Base-by-base conservation (phyloP, 257 asterid genomes). In the Fraxinus pennsylvanica region DNA sequence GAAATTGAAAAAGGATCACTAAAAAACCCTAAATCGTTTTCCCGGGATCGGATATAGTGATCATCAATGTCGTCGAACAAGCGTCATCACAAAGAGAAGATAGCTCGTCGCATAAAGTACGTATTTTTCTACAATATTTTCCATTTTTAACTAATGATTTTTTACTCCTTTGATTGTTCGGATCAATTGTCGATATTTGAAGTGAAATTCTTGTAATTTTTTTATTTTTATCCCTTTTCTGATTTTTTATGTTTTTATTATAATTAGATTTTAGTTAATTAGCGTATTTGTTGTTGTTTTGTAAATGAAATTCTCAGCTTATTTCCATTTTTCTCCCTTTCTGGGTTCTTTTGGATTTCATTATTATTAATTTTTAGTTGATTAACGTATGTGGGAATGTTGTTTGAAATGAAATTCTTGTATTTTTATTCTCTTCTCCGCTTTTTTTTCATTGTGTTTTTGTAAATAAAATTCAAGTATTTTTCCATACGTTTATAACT, bases 81-180 rank as follows among this genome's bases (percentile, higher is more conserved):
- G 84, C 87, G 88, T 27, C 82, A 79, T 80, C 71, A 81, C 80
- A 88, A 86, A 87, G 92, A 88, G 27, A 88, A 85, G 76, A 74
- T 78, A 73, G 57, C 80, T 71, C 92, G 92, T 68, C 87, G 88
- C 74, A 80, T 74, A 76, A 77, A 81, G 90, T 88, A 78, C 45
- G 87, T 69, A 5, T 19, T 66, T 9, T 74, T 83, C 22, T 54
- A 19, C 65, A 19, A 10, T 9, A 41, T 41, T 41, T 41, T 41
- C 47, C 15, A 41, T 41, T 41, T 41, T 38, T 9, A 9, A 41
- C 47, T 41, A 41, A 9, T 41, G 9, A 25, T 0, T 25, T n/a
- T n/a, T 66, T 67, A 47, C 19, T 21, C 54, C 19, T 14, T 10
- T 68, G 47, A 19, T 67, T 63, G 21, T 75, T 19, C 39, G 29